Evolutionary conservation across 139 green algal genomes (phyloP), one percentile per base, ranked within the genome.

Genomic region (Coelastrella sp.): DNA sequence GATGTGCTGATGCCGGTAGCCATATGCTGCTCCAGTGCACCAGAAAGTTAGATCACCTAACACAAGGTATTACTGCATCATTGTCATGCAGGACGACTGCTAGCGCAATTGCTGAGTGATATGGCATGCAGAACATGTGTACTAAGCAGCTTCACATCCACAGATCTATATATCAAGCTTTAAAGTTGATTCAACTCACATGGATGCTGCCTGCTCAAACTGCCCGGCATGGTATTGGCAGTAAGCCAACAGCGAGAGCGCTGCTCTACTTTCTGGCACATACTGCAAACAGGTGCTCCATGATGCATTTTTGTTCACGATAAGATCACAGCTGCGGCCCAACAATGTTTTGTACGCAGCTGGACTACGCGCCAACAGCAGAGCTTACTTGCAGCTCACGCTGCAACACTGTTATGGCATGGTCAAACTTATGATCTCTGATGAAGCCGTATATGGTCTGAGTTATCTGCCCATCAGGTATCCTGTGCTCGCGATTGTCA

Each of bases 181-280:
- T n/a, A 32, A 32, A 21, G 2, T 19, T 21, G 30, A 34, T n/a
- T 64, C 19, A 57, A 85, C 91, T 84, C 88, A 96, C 89, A 92
- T 92, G 38, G 92, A 71, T 7, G 87, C 87, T 19, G 94, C 92
- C 9, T 82, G 32, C 34, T 93, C 88, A 84, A 92, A 96, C 59
- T 94, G 81, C 3, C 89, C 91, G 0, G 59, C 81, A 45, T 95
- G 89, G 71, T 95, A 97, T 62, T 94, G 91, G 84, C 91, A 94
- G 85, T 96, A 94, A 0, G 89, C 94, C 17, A 97, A 88, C 23
- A 97, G 86, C 3, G 90, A 95, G 3, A 97, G 84, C 0, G 90
- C 91, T 37, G 93, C 90, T 3, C 92, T 89, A 79, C 89, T 95
- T 32, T 93, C 89, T 11, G 93, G 92, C 2, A 82, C 63, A 32